Evolutionary conservation across 2,329 filamentous ascomycete species (phyloP).

Genomic region (Didymella segeticola): DNA sequence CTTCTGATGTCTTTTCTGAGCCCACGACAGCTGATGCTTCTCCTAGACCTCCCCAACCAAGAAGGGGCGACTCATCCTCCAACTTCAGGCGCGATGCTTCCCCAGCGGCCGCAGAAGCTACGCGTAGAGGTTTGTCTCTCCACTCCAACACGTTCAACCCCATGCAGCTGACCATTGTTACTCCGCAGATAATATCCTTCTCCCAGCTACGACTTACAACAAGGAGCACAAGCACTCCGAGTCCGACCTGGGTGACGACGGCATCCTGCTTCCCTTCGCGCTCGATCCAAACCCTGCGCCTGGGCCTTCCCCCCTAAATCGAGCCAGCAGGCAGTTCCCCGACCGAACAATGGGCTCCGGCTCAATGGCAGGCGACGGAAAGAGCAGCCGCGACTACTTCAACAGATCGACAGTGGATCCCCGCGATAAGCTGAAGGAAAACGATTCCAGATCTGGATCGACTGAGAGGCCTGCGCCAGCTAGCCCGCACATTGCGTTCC

Average conservation of each 20-base stretch:
- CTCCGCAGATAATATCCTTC: conserved; percentile 64
- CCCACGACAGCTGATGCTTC: conserved; percentile 71
- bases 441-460: conserved; percentile 54
- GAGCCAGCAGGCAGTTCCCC: conserved; percentile 40
- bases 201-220: conserved; percentile 75
- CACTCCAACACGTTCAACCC: not conserved
- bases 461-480: conserved; percentile 53
- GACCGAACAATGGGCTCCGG: conserved; percentile 33
- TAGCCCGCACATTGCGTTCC: conserved; percentile 90
- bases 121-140: conserved; percentile 42
- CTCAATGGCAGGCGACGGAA: conserved; percentile 30
- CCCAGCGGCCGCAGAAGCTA: conserved; percentile 39
- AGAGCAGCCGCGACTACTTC: conserved; percentile 54
- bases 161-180: conserved; percentile 20
- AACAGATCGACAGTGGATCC: conserved; percentile 46
- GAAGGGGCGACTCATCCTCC: conserved; percentile 45
- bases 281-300: conserved; percentile 58
- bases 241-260: conserved; percentile 61
- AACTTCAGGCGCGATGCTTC: conserved; percentile 50
- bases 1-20: conserved; percentile 68
- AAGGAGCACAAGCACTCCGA: conserved; percentile 78
- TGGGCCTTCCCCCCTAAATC: conserved; percentile 48
- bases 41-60: conserved; percentile 54
- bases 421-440: conserved; percentile 52
- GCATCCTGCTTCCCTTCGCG: conserved; percentile 59